Conservation (phyloP, 1,284 basidiomycete genomes). For the Ceratobasidium sp. region DNA sequence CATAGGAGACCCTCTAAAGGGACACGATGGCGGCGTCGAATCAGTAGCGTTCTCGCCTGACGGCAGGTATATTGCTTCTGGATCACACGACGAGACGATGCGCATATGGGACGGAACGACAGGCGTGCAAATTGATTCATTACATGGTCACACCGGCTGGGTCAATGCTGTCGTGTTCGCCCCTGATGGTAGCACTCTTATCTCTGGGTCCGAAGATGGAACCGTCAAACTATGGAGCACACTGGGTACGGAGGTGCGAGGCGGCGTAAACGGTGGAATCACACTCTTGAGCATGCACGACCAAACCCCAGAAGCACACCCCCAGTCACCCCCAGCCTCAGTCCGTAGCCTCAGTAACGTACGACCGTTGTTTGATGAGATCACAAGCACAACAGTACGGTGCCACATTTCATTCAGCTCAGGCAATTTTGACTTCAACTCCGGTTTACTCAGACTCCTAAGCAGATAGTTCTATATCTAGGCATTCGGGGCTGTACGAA, state of each 20-base stretch:
- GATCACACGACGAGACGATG: not conserved
- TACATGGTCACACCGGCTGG: conserved; percentile 61
- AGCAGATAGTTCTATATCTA: conserved; percentile 45
- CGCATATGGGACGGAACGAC: conserved; percentile 8
- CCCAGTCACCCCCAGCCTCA: too few relatives aligned
- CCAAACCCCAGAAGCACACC: too few relatives aligned
- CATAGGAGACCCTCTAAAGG: not conserved
- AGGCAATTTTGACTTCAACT: too few relatives aligned
- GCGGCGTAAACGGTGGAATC: too few relatives aligned
- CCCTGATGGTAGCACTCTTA: conserved; percentile 60
- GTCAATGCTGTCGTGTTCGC: conserved; percentile 63
- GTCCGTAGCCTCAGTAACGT: too few relatives aligned
- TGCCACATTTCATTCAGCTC: too few relatives aligned
- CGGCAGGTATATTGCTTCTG: conserved; percentile 8
- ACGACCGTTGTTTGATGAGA: too few relatives aligned
- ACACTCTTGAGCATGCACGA: too few relatives aligned
- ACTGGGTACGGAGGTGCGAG: too few relatives aligned
- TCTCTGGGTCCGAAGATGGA: conserved; percentile 60
- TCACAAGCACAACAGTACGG: too few relatives aligned
- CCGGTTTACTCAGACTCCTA: too few relatives aligned
- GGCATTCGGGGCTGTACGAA: not conserved
- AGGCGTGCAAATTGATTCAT: conserved; percentile 22
- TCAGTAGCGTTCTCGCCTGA: conserved; percentile 6
- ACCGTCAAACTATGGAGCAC: conserved; percentile 62
- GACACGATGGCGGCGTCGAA: not conserved